Evolutionary conservation across 768 basidiomycete species (phyloP).

Genomic region (Ramaria sp.): DNA sequence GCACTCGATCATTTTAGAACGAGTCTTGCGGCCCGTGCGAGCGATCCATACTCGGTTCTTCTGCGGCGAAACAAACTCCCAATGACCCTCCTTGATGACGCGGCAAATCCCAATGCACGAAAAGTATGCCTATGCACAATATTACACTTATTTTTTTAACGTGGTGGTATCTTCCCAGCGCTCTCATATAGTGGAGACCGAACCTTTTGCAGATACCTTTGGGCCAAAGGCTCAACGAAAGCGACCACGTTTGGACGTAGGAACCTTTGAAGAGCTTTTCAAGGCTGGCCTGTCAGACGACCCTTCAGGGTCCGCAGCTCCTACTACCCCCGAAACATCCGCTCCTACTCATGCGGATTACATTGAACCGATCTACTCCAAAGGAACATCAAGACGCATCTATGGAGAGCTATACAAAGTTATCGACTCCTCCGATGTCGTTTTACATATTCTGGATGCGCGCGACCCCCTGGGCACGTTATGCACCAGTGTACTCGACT

Average conservation of each 20-base stretch:
- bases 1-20: conserved; percentile 95
- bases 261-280: conserved; percentile 84
- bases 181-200: conserved; percentile 90
- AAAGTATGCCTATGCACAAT: conserved; percentile 39
- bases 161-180: conserved; percentile 33
- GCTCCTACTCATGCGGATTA: conserved; percentile 60
- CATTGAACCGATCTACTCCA: conserved; percentile 86
- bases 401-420: conserved; percentile 99
- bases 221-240: conserved; percentile 95
- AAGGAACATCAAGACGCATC: conserved; percentile 91
- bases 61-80: conserved; percentile 91
- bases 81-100: conserved; percentile 91
- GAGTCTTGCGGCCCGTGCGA: conserved; percentile 69
- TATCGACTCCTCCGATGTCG: conserved; percentile 95
- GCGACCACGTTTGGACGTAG: conserved; percentile 75
- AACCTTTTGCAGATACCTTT: conserved; percentile 90
- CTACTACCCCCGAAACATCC: conserved; percentile 23
- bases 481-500: conserved; percentile 89
- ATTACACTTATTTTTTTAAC: not conserved
- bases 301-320: conserved; percentile 38
- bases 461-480: conserved; percentile 92
- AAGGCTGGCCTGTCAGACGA: conserved; percentile 47
- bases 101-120: conserved; percentile 63
- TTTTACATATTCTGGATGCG: conserved; percentile 92
- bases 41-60: conserved; percentile 94